A percentile compares a stretch with the other conserved stretches of the same genome.
Conservation (phyloP, 2,329 filamentous ascomycete species). For the Fusarium abutilonis region DNA sequence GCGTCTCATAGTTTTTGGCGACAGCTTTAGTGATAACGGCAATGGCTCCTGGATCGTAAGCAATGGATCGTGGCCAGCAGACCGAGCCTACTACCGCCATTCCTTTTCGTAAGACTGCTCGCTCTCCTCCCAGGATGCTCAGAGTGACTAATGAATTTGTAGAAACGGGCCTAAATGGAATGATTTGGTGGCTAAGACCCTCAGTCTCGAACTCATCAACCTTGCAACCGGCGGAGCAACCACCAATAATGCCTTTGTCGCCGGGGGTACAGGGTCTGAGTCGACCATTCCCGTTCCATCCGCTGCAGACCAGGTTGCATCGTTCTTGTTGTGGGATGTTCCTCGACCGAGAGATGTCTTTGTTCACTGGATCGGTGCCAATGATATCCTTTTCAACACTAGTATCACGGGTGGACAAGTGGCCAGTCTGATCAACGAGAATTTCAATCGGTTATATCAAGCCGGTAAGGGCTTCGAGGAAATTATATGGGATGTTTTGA, state of each 20-base stretch:
- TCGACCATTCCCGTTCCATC: constrained; percentile 27
- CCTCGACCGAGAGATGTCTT: constrained; percentile 13
- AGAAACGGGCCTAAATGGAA: constrained; percentile 31
- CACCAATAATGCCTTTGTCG: constrained; percentile 21
- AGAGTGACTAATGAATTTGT: background rate
- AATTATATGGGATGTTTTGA: rapidly evolving
- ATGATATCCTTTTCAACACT: constrained; percentile 30
- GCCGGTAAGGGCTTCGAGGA: background rate
- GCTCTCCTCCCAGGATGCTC: rapidly evolving
- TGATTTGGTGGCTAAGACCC: constrained; percentile 10
- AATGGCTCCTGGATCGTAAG: constrained; percentile 33
- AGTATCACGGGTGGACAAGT: constrained; percentile 25
- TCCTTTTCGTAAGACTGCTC: constrained; percentile 13
- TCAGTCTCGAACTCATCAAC: constrained; percentile 25
- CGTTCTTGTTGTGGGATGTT: constrained; percentile 13
- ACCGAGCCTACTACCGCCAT: constrained; percentile 29
- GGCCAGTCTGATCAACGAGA: constrained; percentile 15
- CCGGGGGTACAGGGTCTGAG: constrained; percentile 22
- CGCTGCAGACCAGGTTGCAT: constrained; percentile 16
- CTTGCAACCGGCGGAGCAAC: constrained; percentile 29
- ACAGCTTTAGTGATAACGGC: constrained; percentile 35
- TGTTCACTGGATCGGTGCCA: constrained; percentile 32
- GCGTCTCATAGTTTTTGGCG: constrained; percentile 30
- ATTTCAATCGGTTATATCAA: constrained; percentile 13
- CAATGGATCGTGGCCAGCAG: constrained; percentile 30